These are phyloP conservation scores for Orbilia quercus DNA, from an alignment of 2,329 filamentous ascomycete genomes.

Conservation along the genomic window DNA sequence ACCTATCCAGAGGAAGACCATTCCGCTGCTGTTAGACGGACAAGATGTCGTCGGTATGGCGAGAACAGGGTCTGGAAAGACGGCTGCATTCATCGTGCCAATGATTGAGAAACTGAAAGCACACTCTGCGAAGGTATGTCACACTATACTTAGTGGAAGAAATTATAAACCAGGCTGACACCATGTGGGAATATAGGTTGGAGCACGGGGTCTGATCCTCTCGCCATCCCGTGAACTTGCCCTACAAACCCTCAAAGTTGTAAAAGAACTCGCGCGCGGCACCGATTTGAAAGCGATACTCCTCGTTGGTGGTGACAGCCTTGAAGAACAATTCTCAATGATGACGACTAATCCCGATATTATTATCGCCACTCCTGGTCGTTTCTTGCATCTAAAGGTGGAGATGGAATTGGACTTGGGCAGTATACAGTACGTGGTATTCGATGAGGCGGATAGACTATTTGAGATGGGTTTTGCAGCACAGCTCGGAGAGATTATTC, in stretches of 20 bases:
- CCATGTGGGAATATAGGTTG: slow-evolving; percentile 66
- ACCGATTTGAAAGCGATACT: slow-evolving; percentile 92
- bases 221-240: slow-evolving; percentile 95
- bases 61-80: slow-evolving; percentile 97
- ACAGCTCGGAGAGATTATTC: slow-evolving; percentile 90
- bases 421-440: slow-evolving; percentile 92
- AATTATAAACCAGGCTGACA: slow-evolving; percentile 1
- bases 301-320: slow-evolving; percentile 91
- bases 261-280: slow-evolving; percentile 90
- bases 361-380: slow-evolving; percentile 94
- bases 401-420: slow-evolving; percentile 95
- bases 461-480: slow-evolving; percentile 99
- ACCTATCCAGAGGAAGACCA: slow-evolving; percentile 96
- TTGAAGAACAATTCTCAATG: slow-evolving; percentile 92
- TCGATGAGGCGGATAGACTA: slow-evolving; percentile 94
- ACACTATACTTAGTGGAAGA: background rate
- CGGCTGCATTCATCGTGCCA: slow-evolving; percentile 95
- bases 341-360: slow-evolving; percentile 92
- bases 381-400: slow-evolving; percentile 95
- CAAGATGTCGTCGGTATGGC: slow-evolving; percentile 99
- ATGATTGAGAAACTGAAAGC: slow-evolving; percentile 94
- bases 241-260: slow-evolving; percentile 92
- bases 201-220: slow-evolving; percentile 85
- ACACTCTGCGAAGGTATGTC: slow-evolving; percentile 76
- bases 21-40: slow-evolving; percentile 86